A percentile compares a stretch with the other conserved stretches of the same genome.
Evolutionary conservation across 75 land plant species (phyloP).

Genomic region (Picea glauca): DNA sequence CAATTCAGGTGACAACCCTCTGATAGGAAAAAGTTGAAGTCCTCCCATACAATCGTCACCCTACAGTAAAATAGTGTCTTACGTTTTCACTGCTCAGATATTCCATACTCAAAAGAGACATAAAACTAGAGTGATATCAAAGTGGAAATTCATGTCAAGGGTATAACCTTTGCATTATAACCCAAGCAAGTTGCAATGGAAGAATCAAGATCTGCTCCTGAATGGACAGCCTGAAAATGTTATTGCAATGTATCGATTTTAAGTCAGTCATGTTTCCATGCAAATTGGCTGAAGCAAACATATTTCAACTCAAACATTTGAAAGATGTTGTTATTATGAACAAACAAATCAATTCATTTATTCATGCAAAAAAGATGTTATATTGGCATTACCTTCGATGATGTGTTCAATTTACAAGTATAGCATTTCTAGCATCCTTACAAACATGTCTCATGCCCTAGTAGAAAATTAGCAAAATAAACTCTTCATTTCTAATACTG

Average conservation of each 20-base stretch:
- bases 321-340: not conserved
- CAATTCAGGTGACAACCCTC: conserved; percentile 6
- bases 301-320: not conserved
- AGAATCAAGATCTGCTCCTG: conserved; percentile 60
- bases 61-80: not conserved
- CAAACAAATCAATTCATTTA: not conserved
- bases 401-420: not conserved
- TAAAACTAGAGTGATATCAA: not conserved
- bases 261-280: not conserved
- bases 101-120: not conserved
- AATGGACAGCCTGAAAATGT: conserved; percentile 46
- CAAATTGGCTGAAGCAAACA: not conserved
- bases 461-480: not conserved
- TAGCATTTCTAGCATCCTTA: not conserved
- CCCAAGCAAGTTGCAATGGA: conserved; percentile 53
- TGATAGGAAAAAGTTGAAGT: not conserved
- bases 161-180: conserved; percentile 17
- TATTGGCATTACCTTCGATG: not conserved
- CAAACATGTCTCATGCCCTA: not conserved
- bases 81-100: not conserved
- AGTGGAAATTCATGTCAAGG: not conserved
- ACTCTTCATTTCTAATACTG: not conserved
- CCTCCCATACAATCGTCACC: conserved; percentile 7
- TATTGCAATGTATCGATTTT: not conserved
- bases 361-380: not conserved